Evolutionary conservation across 2,329 filamentous ascomycete genomes (phyloP), one percentile per base, ranked within the genome.

Genomic region (Mycosphaerella sp.): DNA sequence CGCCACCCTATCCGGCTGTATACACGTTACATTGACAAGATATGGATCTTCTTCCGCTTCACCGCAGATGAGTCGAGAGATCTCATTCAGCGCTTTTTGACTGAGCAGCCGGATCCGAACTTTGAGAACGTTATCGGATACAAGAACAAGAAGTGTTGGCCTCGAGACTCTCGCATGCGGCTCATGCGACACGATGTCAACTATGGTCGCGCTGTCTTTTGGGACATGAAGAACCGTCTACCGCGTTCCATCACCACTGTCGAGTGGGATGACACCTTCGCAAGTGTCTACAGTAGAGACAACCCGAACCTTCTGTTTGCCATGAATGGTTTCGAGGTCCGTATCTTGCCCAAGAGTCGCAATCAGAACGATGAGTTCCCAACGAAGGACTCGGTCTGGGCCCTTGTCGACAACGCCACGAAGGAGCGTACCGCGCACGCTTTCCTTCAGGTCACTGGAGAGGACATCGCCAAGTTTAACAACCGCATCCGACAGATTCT

Each of bases 71-170:
- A 98, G 67, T 95, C 92, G 2, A 81, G 93, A 57, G 93, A 98
- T 66, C 78, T 98, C 45, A 98, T 98, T 55, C 93, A 98, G 70
- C 86, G 93, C 8, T 98, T 97, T 79, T 78, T 98, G 62, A 98
- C 95, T 0, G 95, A 98, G 69, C 92, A 98, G 67, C 93, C 93
- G 0, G 95, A 98, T 71, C 93, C 93, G 2, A 98, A 98, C 69
- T 98, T 98, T 62, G 93, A 98, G 70, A 98, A 98, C 61, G 93
- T 98, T 41, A 97, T 98, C 64, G 93, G 93, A 0, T 98, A 97
- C 73, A 91, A 89, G 76, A 98, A 95, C 74, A 98, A 98, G 78
- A 98, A 97, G 71, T 98, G 95, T 73, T 98, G 93, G 93, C 95
- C 93, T 41, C 84, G 93, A 65, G 93, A 98, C 70, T 96, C 91